phyloP scores from a whole-genome alignment of 2,329 filamentous ascomycete genomes.

The Botrytis elliptica region DNA sequence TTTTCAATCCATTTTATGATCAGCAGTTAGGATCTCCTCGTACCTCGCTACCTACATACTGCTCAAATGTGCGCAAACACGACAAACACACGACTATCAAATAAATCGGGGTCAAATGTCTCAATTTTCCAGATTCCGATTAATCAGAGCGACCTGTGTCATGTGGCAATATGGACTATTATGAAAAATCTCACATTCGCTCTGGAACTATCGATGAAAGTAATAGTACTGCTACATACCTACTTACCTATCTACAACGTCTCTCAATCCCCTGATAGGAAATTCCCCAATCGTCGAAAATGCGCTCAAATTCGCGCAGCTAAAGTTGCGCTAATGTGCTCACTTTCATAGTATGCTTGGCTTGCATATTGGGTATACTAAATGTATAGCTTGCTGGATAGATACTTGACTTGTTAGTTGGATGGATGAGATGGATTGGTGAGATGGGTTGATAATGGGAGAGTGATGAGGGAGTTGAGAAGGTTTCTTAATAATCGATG shows the following conservation, averaged over 20 bases:
- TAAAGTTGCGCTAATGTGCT: constrained; percentile 4
- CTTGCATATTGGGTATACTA: no score
- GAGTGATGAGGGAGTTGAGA: not conserved
- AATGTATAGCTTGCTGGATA: not conserved
- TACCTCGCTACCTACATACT: not conserved
- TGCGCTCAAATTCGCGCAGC: not conserved
- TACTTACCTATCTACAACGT: not conserved
- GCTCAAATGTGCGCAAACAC: constrained; percentile 15
- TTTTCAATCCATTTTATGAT: not conserved
- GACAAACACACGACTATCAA: not conserved
- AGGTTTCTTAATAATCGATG: not conserved
- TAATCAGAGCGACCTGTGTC: not conserved
- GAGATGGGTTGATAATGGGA: not conserved
- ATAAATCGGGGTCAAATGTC: not conserved
- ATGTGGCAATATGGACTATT: not conserved
- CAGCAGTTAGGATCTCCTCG: not conserved
- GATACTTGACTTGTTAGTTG: not conserved
- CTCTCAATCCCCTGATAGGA: not conserved
- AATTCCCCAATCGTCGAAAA: not conserved
- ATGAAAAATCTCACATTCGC: not conserved
- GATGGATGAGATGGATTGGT: not conserved
- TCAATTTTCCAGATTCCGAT: not conserved
- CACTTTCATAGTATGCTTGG: not conserved
- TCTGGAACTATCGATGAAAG: not conserved
- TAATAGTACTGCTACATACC: not conserved